These are phyloP conservation scores for Rhodotorula graminis DNA, from an alignment of 768 basidiomycete genomes.

Conservation along the genomic window DNA sequence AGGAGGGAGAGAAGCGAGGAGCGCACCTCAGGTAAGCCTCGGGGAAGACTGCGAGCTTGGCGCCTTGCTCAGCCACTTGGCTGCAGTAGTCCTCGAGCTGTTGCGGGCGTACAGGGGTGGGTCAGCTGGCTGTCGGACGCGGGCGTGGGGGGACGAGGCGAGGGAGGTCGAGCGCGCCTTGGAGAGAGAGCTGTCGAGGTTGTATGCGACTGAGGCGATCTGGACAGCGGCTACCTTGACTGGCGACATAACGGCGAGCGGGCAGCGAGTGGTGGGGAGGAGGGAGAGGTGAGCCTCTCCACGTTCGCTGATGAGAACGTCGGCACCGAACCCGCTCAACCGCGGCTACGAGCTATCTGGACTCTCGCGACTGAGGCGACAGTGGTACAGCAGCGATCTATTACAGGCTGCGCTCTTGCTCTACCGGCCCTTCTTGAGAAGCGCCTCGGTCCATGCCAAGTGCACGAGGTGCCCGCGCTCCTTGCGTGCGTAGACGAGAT, in stretches of 20 bases:
- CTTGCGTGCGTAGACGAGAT: slow-evolving; percentile 34
- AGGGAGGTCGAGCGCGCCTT: neutral
- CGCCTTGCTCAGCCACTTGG: neutral
- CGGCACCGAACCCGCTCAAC: no score
- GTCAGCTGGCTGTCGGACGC: neutral
- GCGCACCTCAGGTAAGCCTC: neutral
- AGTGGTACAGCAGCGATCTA: no score
- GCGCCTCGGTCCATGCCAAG: slow-evolving; percentile 19
- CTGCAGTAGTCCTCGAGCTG: neutral
- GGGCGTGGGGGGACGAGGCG: neutral
- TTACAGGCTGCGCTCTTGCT: neutral
- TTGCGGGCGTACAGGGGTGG: no score
- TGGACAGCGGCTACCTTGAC: neutral
- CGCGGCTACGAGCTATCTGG: no score
- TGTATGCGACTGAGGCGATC: neutral
- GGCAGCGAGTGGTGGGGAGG: neutral
- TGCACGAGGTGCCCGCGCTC: slow-evolving; percentile 45
- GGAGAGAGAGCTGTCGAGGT: neutral
- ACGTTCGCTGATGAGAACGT: no score
- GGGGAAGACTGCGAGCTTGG: neutral
- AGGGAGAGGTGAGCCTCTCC: neutral
- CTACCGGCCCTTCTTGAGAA: slow-evolving; percentile 2
- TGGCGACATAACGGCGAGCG: neutral
- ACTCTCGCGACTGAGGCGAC: no score
- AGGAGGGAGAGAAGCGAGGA: neutral